Evolutionary conservation across 2,329 filamentous ascomycete species (phyloP).

Genomic region (Alternaria rosae): DNA sequence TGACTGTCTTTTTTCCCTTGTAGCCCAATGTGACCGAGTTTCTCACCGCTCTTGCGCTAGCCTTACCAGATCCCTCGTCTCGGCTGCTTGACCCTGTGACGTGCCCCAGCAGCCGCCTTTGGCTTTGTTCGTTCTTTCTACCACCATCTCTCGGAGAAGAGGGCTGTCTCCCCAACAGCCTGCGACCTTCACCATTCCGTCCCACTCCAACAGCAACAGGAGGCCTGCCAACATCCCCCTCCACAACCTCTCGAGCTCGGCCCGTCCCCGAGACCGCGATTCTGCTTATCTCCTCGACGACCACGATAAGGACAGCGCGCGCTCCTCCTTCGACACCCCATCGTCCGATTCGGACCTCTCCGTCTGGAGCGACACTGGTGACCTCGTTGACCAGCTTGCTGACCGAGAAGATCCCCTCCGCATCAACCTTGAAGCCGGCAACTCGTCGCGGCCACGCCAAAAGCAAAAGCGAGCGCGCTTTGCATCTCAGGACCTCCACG

Average conservation of each 20-base stretch:
- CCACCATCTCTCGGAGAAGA: slow-evolving; percentile 36
- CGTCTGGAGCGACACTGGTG: slow-evolving; percentile 92
- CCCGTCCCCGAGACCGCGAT: slow-evolving; percentile 51
- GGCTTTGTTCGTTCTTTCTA: slow-evolving; percentile 29
- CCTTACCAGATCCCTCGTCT: slow-evolving; percentile 24
- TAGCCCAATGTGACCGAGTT: slow-evolving; percentile 44
- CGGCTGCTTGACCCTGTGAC: slow-evolving; percentile 41
- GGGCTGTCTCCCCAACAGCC: slow-evolving; percentile 66
- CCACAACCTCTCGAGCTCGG: slow-evolving; percentile 69
- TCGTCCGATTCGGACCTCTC: slow-evolving; percentile 74
- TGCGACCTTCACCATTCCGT: slow-evolving; percentile 79
- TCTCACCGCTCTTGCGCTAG: slow-evolving; percentile 41
- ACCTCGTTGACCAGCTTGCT: slow-evolving; percentile 89
- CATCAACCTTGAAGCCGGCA: slow-evolving; percentile 71
- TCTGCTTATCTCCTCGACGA: slow-evolving; percentile 50
- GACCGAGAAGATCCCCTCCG: slow-evolving; percentile 83
- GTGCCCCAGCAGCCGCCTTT: slow-evolving; percentile 37
- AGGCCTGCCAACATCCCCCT: slow-evolving; percentile 89
- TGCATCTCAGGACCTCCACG: slow-evolving; percentile 57
- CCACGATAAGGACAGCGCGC: slow-evolving; percentile 60
- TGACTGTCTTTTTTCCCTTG: slow-evolving; percentile 28
- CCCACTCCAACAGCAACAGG: slow-evolving; percentile 66
- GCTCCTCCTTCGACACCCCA: slow-evolving; percentile 62
- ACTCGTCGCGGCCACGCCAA: slow-evolving; percentile 54
- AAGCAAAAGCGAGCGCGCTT: slow-evolving; percentile 75